Base-by-base conservation (phyloP, 2,329 filamentous ascomycete genomes). In the Aspergillus nomiae region DNA sequence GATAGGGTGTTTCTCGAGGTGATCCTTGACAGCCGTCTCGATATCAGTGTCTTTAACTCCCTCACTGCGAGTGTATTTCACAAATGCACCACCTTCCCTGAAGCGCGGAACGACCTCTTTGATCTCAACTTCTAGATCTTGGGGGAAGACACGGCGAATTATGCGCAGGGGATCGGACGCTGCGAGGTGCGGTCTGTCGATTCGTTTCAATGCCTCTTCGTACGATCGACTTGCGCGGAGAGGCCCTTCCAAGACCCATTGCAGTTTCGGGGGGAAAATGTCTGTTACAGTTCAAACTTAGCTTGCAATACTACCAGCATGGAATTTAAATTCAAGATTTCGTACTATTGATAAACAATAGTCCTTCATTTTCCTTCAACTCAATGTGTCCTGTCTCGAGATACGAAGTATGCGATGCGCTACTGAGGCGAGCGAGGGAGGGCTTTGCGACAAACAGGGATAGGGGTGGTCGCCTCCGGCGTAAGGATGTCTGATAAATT, bases 31-130 rank as follows among this genome's bases (percentile, higher is more conserved):
- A 3, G 82, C 83, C 24, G 81, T 83, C 78, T 89, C 88, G 16
- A 92, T 82, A 32, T 88, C 84, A 24, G 81, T 79, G 2, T 83
- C 75, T 11, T 78, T 76, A 6, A 83, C 72, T 11, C 77, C 75
- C 21, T 80, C 70, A 69, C 83, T 81, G 68, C 86, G 86, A 19
- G 84, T 85, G 74, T 96, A 93, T 76, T 96, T 97, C 76, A 98
- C 89, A 75, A 96, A 98, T 0, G 92, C 92, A 14, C 95, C 95
- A 19, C 95, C 95, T 73, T 99, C 95, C 71, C 96, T 94, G 32
- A 96, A 83, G 3, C 93, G 86, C 0, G 94, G 93, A 21, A 97
- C 77, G 19, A 97, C 89, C 71, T 96, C 90, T 3, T 89, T 91
- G 54, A 97, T 87, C 62, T 89, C 88, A 55, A 96, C 81, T 1